Evolutionary conservation across 2,329 filamentous ascomycete genomes (phyloP).

Genomic region (Sclerotinia nivalis): DNA sequence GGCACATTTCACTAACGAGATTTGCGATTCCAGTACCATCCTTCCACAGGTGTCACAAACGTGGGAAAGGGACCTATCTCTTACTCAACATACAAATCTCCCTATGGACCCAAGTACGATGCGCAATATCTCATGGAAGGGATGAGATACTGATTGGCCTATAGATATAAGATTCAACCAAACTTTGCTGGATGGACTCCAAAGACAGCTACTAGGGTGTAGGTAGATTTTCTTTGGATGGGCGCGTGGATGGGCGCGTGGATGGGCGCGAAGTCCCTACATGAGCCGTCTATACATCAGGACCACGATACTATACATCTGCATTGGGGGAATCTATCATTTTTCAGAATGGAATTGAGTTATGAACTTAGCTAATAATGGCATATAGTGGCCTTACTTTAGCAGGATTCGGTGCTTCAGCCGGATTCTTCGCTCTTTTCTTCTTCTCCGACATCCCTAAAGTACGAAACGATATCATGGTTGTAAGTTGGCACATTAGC

Average conservation of each 20-base stretch:
- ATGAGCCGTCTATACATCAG: not conserved
- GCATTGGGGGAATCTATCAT: not conserved
- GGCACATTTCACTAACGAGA: not conserved
- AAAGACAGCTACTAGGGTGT: constrained; percentile 53
- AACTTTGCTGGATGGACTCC: constrained; percentile 56
- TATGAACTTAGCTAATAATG: constrained; percentile 18
- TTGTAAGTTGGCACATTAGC: constrained; percentile 45
- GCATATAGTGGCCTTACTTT: constrained; percentile 52
- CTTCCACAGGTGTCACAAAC: constrained; percentile 31
- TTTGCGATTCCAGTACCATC: constrained; percentile 28
- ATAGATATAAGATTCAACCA: constrained; percentile 60
- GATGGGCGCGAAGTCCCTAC: not conserved
- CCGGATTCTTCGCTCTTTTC: constrained; percentile 55
- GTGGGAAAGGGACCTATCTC: constrained; percentile 17
- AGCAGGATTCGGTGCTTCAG: constrained; percentile 58
- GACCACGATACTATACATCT: not conserved
- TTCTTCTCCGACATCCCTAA: constrained; percentile 64
- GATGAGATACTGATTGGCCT: constrained; percentile 25
- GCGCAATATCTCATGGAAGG: not conserved
- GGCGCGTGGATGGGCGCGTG: no score
- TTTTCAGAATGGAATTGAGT: not conserved
- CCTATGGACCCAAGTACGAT: constrained; percentile 65
- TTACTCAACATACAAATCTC: constrained; percentile 55
- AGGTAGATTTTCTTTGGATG: constrained; percentile 35
- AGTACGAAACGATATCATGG: constrained; percentile 60